These are phyloP conservation scores for Stagonosporopsis rhizophila DNA, from an alignment of 2,329 filamentous ascomycete species.

Conservation along the genomic window DNA sequence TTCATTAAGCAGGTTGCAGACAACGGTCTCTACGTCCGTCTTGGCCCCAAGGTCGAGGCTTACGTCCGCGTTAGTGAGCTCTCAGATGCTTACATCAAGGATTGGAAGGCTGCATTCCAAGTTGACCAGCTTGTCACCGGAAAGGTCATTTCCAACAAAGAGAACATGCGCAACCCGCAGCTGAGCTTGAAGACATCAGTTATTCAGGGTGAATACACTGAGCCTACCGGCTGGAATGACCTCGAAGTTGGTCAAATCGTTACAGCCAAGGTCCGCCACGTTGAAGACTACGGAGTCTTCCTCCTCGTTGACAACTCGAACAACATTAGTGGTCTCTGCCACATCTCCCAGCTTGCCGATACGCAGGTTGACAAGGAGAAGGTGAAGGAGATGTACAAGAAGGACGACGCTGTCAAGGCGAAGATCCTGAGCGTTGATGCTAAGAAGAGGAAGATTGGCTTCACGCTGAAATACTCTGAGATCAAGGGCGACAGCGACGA, in stretches of 20 bases:
- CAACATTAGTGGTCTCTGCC: slow-evolving; percentile 92
- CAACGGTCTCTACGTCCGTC: slow-evolving; percentile 84
- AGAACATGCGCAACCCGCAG: slow-evolving; percentile 73
- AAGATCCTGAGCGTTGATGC: slow-evolving; percentile 80
- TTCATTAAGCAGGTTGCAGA: slow-evolving; percentile 92
- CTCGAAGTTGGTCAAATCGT: slow-evolving; percentile 80
- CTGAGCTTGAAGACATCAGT: slow-evolving; percentile 87
- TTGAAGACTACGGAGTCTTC: slow-evolving; percentile 95
- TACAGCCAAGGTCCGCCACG: slow-evolving; percentile 89
- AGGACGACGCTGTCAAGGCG: slow-evolving; percentile 93
- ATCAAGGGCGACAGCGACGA: slow-evolving; percentile 67
- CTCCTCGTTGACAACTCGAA: slow-evolving; percentile 85
- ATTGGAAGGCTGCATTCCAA: slow-evolving; percentile 91
- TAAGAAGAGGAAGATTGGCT: slow-evolving; percentile 79
- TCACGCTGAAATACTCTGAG: slow-evolving; percentile 92
- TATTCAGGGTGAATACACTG: slow-evolving; percentile 78
- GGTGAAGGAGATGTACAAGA: slow-evolving; percentile 86
- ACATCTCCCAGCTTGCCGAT: slow-evolving; percentile 90
- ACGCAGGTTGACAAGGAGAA: slow-evolving; percentile 82
- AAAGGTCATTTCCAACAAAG: slow-evolving; percentile 77
- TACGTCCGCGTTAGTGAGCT: slow-evolving; percentile 87
- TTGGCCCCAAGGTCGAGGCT: slow-evolving; percentile 81
- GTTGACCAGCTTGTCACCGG: slow-evolving; percentile 90
- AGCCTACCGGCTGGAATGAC: slow-evolving; percentile 76
- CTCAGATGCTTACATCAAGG: slow-evolving; percentile 89